These are phyloP conservation scores for Magnusiomyces clavatus DNA, from an alignment of 1,139 yeast genomes.

Conservation along the genomic window DNA sequence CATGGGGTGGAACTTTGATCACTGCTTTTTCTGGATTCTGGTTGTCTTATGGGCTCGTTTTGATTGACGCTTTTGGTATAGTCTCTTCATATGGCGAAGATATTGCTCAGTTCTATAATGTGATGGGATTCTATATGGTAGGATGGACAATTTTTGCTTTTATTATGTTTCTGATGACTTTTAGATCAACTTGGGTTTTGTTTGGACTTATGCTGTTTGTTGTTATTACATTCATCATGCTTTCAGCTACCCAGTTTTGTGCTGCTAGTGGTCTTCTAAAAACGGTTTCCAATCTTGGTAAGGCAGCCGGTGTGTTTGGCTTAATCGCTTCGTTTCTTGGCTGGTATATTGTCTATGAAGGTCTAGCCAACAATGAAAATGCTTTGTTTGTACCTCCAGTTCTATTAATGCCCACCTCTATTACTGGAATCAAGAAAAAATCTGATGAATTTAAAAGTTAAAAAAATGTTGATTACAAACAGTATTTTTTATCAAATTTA, in stretches of 20 bases:
- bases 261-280: neutral
- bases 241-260: conserved; percentile 42
- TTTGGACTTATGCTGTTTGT: conserved; percentile 58
- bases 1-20: conserved; percentile 80
- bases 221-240: conserved; percentile 54
- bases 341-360: conserved; percentile 90
- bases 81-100: conserved; percentile 44
- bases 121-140: conserved; percentile 64
- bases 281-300: conserved; percentile 33
- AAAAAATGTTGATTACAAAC: neutral
- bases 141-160: conserved; percentile 80
- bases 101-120: conserved; percentile 37
- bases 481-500: too few relatives aligned
- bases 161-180: conserved; percentile 56
- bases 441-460: neutral
- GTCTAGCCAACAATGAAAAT: conserved; percentile 67
- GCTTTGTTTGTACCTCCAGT: conserved; percentile 55
- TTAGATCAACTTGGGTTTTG: conserved; percentile 75
- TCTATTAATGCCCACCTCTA: conserved; percentile 30
- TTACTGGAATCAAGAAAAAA: conserved; percentile 1
- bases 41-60: conserved; percentile 69
- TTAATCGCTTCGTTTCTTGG: conserved; percentile 68
- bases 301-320: conserved; percentile 79
- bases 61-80: conserved; percentile 69
- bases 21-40: conserved; percentile 84